Conservation (phyloP, 177 flowering plant genomes). For the Telopea speciosissima region DNA sequence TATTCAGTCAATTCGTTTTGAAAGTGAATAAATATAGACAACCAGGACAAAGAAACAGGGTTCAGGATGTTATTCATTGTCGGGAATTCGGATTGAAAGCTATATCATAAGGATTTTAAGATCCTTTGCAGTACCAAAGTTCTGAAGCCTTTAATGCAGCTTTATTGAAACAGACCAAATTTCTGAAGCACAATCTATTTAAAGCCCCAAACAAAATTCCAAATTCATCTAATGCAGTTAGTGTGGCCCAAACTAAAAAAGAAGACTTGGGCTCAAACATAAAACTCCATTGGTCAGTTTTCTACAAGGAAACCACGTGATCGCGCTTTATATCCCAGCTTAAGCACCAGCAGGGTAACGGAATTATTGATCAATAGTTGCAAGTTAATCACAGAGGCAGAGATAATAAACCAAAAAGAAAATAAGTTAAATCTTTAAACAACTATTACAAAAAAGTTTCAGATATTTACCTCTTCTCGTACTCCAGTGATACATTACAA, state of each 20-base stretch:
- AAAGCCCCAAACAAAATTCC: no score
- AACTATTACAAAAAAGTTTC: background rate
- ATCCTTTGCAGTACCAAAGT: background rate
- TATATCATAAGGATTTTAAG: background rate
- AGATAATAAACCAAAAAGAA: background rate
- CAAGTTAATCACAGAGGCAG: background rate
- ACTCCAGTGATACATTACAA: conserved; percentile 88
- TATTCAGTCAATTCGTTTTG: background rate
- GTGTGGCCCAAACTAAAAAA: background rate
- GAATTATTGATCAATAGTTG: background rate
- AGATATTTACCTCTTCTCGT: conserved; percentile 69
- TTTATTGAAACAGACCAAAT: no score
- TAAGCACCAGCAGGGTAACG: background rate
- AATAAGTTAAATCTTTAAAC: background rate
- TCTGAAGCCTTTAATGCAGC: no score
- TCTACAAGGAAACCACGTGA: background rate
- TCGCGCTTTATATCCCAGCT: background rate
- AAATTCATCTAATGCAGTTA: background rate
- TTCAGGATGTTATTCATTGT: background rate
- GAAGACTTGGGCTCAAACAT: background rate
- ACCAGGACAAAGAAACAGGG: no score
- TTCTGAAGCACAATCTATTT: no score
- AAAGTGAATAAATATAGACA: no score
- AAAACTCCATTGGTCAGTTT: background rate
- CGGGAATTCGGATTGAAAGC: background rate